Base-by-base conservation (phyloP, 371 early-diverging fungal species). In the Basidiobolus meristosporus region DNA sequence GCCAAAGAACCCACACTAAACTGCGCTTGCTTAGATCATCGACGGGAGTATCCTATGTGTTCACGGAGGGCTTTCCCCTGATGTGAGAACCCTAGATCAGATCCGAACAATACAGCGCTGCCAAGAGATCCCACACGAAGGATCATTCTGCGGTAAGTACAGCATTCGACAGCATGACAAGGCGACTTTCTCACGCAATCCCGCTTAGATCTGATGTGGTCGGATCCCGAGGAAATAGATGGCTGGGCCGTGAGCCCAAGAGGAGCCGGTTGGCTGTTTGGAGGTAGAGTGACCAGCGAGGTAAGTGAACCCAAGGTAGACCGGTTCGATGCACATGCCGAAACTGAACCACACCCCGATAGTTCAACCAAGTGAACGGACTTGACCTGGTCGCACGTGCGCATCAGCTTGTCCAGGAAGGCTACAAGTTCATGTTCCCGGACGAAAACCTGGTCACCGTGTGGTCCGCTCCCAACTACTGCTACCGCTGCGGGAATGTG, bases 391-490 rank as follows among this genome's bases (percentile, higher is more conserved):
- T 98, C 44, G 90, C 90, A 17, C 73, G 98, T 50, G 95, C 93
- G 12, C 98, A 98, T 71, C 95, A 98, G 55, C 69, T 98, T 46
- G 95, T 91, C n/a, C 89, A 88, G 54, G 92, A 92, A 41, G 97
- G 95, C 7, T 98, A 84, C 69, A 92, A 93, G 53, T 90, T 87
- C 54, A 89, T 86, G 88, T 96, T 96, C 62, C 85, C 86, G 7
- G 86, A 90, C 38, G 79, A 90, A 44, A 81, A 83, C 43, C 70
- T 98, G 47, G 98, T 99, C 17, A 99, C 99, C 1, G 93, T 99
- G 28, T 99, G 99, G 90, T 90, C 90, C 26, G 99, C 99, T 18
- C 99, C 99, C 17, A 99, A 93, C 62, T 99, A 99, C 60, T 99
- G 99, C 63, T 99, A 98, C 59, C 78, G 99, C 39, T 98, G 98